Conservation (phyloP, 106 monocot genomes). For the Dioscorea dumetorum region DNA sequence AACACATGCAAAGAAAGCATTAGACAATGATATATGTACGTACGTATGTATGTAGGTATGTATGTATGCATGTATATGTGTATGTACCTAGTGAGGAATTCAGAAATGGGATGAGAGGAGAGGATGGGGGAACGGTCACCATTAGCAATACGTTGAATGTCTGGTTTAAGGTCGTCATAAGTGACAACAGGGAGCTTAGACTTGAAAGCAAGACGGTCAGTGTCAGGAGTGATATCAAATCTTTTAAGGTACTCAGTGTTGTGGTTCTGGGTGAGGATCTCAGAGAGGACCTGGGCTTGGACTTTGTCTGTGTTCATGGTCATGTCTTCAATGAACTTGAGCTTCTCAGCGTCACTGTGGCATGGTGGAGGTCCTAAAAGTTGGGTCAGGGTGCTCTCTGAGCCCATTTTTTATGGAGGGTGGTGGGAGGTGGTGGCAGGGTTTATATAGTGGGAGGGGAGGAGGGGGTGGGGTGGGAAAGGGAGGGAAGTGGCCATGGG, state of each 20-base stretch:
- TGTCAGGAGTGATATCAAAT: constrained; percentile 19
- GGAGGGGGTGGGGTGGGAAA: background rate
- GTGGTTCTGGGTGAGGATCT: constrained; percentile 43
- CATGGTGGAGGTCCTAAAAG: constrained; percentile 23
- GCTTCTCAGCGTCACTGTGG: constrained; percentile 42
- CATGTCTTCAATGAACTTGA: constrained; percentile 60
- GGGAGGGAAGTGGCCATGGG: background rate
- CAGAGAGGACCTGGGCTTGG: constrained; percentile 32
- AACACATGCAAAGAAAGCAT: too few species aligned
- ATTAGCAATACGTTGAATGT: constrained; percentile 54
- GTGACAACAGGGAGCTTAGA: constrained; percentile 40
- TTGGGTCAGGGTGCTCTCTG: background rate
- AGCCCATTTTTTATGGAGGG: constrained; percentile 7
- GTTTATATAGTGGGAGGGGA: background rate
- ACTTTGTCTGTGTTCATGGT: constrained; percentile 35
- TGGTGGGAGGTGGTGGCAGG: background rate
- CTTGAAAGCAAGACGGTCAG: constrained; percentile 37
- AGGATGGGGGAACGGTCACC: constrained; percentile 64
- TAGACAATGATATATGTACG: too few species aligned
- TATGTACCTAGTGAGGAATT: constrained; percentile 59
- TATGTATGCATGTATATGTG: background rate
- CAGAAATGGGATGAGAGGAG: constrained; percentile 49
- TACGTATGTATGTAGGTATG: background rate
- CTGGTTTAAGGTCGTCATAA: constrained; percentile 53
- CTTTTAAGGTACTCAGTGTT: constrained; percentile 46